phyloP scores from a whole-genome alignment of 179 eudicot genomes.

The Beta macrorhiza region DNA sequence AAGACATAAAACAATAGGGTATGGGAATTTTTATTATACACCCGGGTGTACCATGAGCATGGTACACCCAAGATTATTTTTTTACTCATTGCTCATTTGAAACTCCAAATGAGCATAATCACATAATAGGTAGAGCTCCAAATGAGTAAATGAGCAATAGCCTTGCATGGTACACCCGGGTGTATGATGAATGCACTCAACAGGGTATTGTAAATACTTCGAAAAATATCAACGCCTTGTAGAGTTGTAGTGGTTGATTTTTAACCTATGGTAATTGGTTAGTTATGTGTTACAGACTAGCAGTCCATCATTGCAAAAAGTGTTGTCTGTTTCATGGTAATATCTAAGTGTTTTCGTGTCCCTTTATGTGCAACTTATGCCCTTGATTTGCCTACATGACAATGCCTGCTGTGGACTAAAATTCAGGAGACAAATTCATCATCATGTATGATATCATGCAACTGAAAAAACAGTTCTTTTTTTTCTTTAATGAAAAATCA shows the following conservation, averaged over 20 bases:
- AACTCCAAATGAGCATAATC: too few relatives aligned
- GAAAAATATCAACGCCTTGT: neutral
- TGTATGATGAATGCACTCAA: too few relatives aligned
- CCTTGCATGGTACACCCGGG: too few relatives aligned
- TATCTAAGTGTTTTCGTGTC: neutral
- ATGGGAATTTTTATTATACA: too few relatives aligned
- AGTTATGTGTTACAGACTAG: neutral
- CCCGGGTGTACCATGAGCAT: too few relatives aligned
- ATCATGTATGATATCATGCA: constrained; percentile 9
- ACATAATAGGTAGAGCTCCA: too few relatives aligned
- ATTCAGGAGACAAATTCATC: neutral
- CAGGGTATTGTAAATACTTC: too few relatives aligned
- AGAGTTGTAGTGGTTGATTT: too few relatives aligned
- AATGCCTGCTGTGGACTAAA: neutral
- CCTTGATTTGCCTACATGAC: neutral
- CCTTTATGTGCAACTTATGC: neutral
- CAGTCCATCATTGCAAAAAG: neutral
- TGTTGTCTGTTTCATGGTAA: neutral
- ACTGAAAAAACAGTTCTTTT: neutral
- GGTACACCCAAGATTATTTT: too few relatives aligned
- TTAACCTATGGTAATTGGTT: neutral
- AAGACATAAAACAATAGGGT: too few relatives aligned
- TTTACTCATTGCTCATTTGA: too few relatives aligned
- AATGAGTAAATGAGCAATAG: too few relatives aligned
- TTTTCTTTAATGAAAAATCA: neutral